Evolutionary conservation across 179 eudicot species (phyloP).

Genomic region (Patellifolia procumbens): DNA sequence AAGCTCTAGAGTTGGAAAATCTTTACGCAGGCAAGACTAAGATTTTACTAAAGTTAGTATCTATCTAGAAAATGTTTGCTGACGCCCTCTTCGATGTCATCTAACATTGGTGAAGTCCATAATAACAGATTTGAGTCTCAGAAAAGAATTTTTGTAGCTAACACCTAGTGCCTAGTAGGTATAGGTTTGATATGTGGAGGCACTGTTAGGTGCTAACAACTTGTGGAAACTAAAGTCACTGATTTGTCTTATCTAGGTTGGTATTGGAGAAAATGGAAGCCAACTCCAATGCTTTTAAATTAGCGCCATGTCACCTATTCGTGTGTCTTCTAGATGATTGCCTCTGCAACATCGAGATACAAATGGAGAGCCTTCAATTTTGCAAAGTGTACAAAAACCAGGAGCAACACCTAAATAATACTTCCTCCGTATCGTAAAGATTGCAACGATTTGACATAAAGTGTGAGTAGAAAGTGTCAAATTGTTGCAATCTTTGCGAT

Average conservation of each 20-base stretch:
- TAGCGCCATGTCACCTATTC: neutral
- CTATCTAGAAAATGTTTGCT: neutral
- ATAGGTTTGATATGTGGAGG: slow-evolving; percentile 3
- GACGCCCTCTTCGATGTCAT: neutral
- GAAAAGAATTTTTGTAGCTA: neutral
- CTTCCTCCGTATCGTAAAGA: too few relatives aligned
- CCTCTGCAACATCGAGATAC: neutral
- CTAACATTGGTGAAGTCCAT: neutral
- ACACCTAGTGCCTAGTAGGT: neutral
- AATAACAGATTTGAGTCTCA: neutral
- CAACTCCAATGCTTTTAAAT: neutral
- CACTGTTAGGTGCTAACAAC: neutral
- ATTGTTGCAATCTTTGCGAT: too few relatives aligned
- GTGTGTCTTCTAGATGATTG: neutral
- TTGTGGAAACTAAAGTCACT: neutral
- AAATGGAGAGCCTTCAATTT: neutral
- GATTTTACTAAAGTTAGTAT: neutral
- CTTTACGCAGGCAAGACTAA: neutral
- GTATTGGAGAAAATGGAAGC: neutral
- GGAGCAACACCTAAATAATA: neutral
- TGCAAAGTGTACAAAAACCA: neutral
- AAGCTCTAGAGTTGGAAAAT: neutral
- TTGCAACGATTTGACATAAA: too few relatives aligned
- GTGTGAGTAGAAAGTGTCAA: too few relatives aligned
- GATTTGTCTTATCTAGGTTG: neutral